These are phyloP conservation scores for Trichosporon sp. DNA, from an alignment of 1,284 basidiomycete species.

Conservation along the genomic window DNA sequence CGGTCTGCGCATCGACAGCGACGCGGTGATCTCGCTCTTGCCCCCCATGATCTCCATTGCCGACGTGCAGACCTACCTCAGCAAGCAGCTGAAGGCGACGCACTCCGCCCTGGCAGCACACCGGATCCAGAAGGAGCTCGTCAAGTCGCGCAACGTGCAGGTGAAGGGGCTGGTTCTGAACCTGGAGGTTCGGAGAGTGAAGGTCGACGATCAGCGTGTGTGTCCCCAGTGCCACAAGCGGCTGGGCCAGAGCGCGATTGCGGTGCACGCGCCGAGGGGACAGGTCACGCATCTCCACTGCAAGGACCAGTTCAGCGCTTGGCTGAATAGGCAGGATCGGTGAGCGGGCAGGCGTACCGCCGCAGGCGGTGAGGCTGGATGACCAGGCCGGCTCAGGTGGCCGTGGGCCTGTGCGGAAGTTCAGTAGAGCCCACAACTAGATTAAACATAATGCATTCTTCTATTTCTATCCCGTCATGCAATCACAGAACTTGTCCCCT, in stretches of 20 bases:
- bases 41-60: constrained; percentile 82
- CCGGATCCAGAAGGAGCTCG: constrained; percentile 27
- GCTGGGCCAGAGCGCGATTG: constrained; percentile 90
- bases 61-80: constrained; percentile 54
- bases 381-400: too few relatives aligned
- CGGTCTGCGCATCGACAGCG: constrained; percentile 75
- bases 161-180: constrained; percentile 70
- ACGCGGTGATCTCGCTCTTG: constrained; percentile 77
- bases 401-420: too few relatives aligned
- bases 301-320: constrained; percentile 71
- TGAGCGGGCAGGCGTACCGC: background rate
- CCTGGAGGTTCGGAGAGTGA: constrained; percentile 79
- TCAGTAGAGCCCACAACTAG: too few relatives aligned
- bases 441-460: background rate
- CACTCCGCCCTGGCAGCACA: constrained; percentile 24
- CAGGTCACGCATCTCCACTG: constrained; percentile 94
- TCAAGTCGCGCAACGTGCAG: constrained; percentile 62
- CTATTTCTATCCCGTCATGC: constrained; percentile 60
- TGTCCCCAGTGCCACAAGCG: constrained; percentile 96
- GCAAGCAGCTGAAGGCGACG: constrained; percentile 61
- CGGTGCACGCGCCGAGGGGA: constrained; percentile 85
- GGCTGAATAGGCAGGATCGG: constrained; percentile 33
- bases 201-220: constrained; percentile 88
- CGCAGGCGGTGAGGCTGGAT: too few relatives aligned
- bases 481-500: constrained; percentile 57